Base-by-base conservation (phyloP, 352 stramenopile species). In the Blastocystis sp. region DNA sequence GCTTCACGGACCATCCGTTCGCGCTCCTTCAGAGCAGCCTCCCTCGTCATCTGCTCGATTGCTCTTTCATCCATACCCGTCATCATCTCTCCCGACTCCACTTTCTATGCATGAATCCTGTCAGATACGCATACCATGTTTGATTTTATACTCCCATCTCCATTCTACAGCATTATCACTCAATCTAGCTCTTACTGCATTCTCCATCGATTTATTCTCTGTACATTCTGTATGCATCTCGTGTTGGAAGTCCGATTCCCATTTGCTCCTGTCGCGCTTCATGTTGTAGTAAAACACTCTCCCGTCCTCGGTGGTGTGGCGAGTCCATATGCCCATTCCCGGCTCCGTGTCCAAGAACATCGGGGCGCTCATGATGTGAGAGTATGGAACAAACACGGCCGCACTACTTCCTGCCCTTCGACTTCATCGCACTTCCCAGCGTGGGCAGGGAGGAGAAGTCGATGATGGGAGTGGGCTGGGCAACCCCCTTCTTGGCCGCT, bases 221-320 rank as follows among this genome's bases (percentile, higher is more conserved):
- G 28, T 34, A 34, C 28, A 34, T 34, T 34, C 48, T 7, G 48
- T 56, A 0, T 56, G 5, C 48, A 14, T 17, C 23, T 81, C 71
- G 17, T 40, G 14, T 23, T 59, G 28, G 45, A 81, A 64, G 5
- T 81, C 71, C 48, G 43, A 81, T 52, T 81, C 71, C 71, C 71
- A 81, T 48, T 53, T 48, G 62, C 71, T 81, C n/a, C 67, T 23
- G 7, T 81, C 21, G 7, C 71, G 10, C 71, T 81, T 64, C 71
- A 81, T 81, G 56, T 81, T 81, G 71, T 66, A 81, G 71, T 81
- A 81, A 48, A 48, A 81, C 56, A 65, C 52, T 38, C 66, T 81
- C 41, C 71, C 71, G 40, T 81, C 71, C 21, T 81, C 59, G 2
- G 71, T 81, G 11, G 19, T 9, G 71, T 81, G 71, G 5, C 38